A percentile compares a stretch with the other conserved stretches of the same genome.
These are phyloP conservation scores for Malus fusca DNA, from an alignment of 306 rosid species.

Conservation along the genomic window DNA sequence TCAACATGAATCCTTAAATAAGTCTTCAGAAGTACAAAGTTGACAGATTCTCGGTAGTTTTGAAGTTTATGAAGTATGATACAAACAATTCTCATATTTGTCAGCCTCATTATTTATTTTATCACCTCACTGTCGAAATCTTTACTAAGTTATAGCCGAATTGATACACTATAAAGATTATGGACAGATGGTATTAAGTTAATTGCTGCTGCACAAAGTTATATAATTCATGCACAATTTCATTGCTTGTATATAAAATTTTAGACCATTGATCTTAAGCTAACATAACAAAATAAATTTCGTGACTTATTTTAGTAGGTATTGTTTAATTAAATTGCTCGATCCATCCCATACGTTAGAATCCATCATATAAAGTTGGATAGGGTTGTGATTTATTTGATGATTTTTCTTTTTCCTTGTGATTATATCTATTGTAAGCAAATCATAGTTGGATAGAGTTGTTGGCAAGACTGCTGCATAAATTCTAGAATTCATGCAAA, in stretches of 20 bases:
- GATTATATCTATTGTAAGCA: neutral
- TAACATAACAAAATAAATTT: neutral
- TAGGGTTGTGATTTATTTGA: neutral
- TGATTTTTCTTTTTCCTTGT: neutral
- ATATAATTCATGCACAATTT: neutral
- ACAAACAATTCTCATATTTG: neutral
- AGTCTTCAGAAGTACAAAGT: no score
- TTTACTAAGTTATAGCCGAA: neutral
- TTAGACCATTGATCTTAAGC: neutral
- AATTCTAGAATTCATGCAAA: neutral
- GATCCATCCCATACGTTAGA: neutral
- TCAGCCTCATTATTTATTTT: neutral
- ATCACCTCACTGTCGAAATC: neutral
- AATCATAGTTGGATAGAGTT: neutral
- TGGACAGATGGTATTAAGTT: neutral
- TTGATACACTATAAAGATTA: neutral
- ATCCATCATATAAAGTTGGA: neutral
- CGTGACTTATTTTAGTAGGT: neutral
- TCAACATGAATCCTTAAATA: no score
- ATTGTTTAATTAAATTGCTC: neutral
- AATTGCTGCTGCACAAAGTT: neutral
- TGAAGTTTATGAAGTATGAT: no score
- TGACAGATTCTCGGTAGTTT: no score
- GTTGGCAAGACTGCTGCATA: neutral
- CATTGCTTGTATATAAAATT: neutral